phyloP scores from a whole-genome alignment of 2,329 filamentous ascomycete genomes.

The Fusarium siculi region DNA sequence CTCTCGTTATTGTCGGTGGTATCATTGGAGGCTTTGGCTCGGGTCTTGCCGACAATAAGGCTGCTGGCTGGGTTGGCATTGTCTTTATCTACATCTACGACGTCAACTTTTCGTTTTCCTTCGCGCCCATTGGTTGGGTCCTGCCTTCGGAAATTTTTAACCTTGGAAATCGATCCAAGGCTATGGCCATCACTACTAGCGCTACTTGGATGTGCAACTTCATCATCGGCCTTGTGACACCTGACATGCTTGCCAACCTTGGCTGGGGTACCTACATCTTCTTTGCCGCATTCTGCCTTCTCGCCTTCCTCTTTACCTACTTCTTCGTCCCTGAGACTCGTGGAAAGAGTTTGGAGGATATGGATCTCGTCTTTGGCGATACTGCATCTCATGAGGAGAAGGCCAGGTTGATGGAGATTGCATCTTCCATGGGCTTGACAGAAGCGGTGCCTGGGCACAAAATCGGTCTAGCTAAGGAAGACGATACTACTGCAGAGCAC shows the following conservation, averaged over 20 bases:
- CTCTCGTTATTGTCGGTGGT: conserved; percentile 63
- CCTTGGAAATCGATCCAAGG: conserved; percentile 66
- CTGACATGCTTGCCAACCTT: conserved; percentile 63
- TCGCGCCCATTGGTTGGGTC: conserved; percentile 72
- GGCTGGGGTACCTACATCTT: conserved; percentile 67
- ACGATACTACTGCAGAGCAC: not conserved
- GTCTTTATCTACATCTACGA: conserved; percentile 73
- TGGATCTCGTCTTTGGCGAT: conserved; percentile 59
- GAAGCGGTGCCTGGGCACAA: not conserved
- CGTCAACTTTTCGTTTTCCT: conserved; percentile 71
- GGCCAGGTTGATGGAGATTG: not conserved
- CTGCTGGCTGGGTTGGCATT: conserved; percentile 66
- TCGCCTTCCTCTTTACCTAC: conserved; percentile 61
- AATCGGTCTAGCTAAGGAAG: not conserved
- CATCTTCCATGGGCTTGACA: not conserved
- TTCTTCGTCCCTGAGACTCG: conserved; percentile 69
- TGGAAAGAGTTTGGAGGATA: conserved; percentile 65
- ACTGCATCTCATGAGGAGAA: not conserved
- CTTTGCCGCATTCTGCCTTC: conserved; percentile 65
- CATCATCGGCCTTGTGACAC: conserved; percentile 50
- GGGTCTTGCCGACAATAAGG: conserved; percentile 48
- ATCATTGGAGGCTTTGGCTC: conserved; percentile 59
- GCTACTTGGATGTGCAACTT: conserved; percentile 55
- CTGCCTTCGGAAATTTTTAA: conserved; percentile 73
- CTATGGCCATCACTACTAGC: conserved; percentile 67